A percentile compares a stretch with the other conserved stretches of the same genome.
Evolutionary conservation across 495 filamentous ascomycete genomes (phyloP).

Genomic region (Penicillium ucsense): DNA sequence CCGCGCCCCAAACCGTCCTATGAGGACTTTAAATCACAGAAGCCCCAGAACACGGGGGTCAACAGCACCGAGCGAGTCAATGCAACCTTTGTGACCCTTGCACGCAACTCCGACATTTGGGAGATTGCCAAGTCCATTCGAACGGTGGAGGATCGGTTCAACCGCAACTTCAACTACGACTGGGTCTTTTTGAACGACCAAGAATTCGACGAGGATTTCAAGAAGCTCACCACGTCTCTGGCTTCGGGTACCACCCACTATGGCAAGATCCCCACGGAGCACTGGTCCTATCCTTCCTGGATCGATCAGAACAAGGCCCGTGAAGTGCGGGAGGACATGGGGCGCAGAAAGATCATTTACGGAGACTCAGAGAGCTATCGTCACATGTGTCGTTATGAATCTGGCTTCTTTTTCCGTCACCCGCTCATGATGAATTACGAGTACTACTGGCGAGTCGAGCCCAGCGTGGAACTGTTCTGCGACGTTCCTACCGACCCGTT

Average conservation of each 20-base stretch:
- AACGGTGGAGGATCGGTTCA: conserved; percentile 94
- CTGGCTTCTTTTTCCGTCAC: conserved; percentile 88
- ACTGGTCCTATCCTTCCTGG: conserved; percentile 83
- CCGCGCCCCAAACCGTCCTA: conserved; percentile 13
- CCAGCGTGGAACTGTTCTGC: conserved; percentile 79
- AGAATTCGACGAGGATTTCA: conserved; percentile 86
- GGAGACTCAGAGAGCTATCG: conserved; percentile 87
- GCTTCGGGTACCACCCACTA: conserved; percentile 89
- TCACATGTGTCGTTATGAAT: conserved; percentile 92
- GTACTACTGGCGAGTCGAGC: conserved; percentile 90
- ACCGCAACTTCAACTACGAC: conserved; percentile 90
- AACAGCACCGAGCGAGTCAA: conserved; percentile 66
- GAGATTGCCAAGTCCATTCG: conserved; percentile 93
- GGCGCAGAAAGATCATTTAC: conserved; percentile 79
- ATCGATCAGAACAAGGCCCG: conserved; percentile 80
- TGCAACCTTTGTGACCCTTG: conserved; percentile 92
- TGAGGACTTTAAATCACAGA: conserved; percentile 20
- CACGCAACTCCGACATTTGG: conserved; percentile 89
- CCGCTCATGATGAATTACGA: conserved; percentile 74
- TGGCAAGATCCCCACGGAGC: conserved; percentile 71
- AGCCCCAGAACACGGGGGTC: conserved; percentile 31
- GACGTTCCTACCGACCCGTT: conserved; percentile 79
- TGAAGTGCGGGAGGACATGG: conserved; percentile 78
- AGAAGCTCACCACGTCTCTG: conserved; percentile 76
- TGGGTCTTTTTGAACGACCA: conserved; percentile 98